A percentile compares a stretch with the other conserved stretches of the same genome.
Conservation (phyloP, 768 basidiomycete genomes). For the Pulveroboletus sp. region DNA sequence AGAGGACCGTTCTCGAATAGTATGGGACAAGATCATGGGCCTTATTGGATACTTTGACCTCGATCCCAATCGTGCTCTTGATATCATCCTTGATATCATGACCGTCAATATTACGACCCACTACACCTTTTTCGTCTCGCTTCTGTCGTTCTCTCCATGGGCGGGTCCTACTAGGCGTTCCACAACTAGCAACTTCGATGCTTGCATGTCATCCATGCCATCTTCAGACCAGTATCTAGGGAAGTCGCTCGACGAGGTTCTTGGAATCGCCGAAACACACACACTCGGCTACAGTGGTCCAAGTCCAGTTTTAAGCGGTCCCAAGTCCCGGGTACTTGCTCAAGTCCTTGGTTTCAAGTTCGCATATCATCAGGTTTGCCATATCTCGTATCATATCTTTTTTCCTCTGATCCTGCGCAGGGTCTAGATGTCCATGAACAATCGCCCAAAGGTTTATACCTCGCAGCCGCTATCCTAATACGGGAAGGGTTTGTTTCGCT, state of each 20-base stretch:
- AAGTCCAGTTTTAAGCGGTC: conserved; percentile 16
- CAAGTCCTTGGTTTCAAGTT: conserved; percentile 99
- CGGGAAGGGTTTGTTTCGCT: conserved; percentile 84
- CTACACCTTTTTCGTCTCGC: conserved; percentile 81
- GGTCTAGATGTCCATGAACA: conserved; percentile 53
- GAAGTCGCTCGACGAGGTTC: conserved; percentile 63
- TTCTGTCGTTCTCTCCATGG: conserved; percentile 89
- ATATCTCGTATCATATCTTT: neutral
- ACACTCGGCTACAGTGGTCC: conserved; percentile 5
- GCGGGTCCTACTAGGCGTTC: conserved; percentile 42
- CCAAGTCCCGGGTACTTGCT: conserved; percentile 61
- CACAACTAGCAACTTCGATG: conserved; percentile 22
- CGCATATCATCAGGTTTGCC: conserved; percentile 74
- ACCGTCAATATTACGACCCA: conserved; percentile 78
- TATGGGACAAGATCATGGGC: conserved; percentile 82
- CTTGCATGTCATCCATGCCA: conserved; percentile 36
- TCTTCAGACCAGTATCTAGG: conserved; percentile 43
- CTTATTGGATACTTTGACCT: conserved; percentile 96
- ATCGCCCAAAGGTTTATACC: conserved; percentile 68
- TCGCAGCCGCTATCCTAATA: conserved; percentile 82
- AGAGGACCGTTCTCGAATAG: conserved; percentile 58
- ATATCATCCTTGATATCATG: conserved; percentile 89
- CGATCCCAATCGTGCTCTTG: conserved; percentile 90
- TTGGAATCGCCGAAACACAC: conserved; percentile 46
- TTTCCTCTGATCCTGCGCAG: conserved; percentile 32